Base-by-base conservation (phyloP, 1,139 yeast species). In the Debaryomycetaceae sp. region DNA sequence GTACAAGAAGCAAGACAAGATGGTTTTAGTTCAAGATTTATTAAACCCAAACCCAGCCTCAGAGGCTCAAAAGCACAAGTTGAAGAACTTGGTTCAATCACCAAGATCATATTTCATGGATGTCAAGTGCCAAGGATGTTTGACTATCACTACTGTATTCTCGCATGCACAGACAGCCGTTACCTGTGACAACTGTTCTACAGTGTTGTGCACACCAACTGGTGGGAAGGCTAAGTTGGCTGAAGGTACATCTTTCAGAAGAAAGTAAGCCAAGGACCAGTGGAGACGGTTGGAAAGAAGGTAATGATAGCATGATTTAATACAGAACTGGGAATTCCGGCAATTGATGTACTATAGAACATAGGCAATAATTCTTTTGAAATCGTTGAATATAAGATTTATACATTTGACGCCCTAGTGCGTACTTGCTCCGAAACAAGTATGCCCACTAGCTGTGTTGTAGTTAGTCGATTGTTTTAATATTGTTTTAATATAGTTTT, bases 51-150 rank as follows among this genome's bases (percentile, higher is more conserved):
- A 87, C 74, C 87, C 96, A 72, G 93, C 91, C 72, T 75, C 97
- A 60, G 99, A 93, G 84, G 91, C 89, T 68, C 85, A 83, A 77
- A 85, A 91, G 80, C 96, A 93, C 88, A 93, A 93, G 82, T 84
- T 91, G 72, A 93, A 93, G 90, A 84, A 87, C 69, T 87, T 93
- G 70, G 99, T 93, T 60, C 97, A 93, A 76, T 75, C 87, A 58
- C 99, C 99, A 78, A 89, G 98, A 83, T 91, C 98, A 54, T 93
- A 81, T 85, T 93, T 93, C 88, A 90, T 93, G 97, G 99, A 93
- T 70, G 98, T 93, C 65, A 91, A 91, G 79, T 93, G 98, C 80
- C 98, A 95, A 76, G 98, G 99, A 66, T 93, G 99, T 80, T 83
- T 93, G 74, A 87, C 86, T 84, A 93, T 93, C 81, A 91, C 99